Conservation (phyloP, 2,329 filamentous ascomycete genomes). For the Penicillium sp. region DNA sequence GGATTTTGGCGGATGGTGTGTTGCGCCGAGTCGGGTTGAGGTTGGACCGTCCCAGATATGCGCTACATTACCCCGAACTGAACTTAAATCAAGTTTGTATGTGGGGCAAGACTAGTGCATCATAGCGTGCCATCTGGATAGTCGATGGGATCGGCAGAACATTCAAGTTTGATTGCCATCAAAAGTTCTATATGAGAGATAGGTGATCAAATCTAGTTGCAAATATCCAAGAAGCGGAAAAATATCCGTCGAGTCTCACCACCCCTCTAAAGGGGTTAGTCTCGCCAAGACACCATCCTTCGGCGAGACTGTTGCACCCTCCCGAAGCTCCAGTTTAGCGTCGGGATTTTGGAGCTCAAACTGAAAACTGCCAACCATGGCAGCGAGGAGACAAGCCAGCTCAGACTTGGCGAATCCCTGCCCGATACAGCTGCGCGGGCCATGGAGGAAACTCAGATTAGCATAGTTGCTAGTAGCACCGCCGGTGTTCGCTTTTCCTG, state of each 20-base stretch:
- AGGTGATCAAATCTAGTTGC: no score
- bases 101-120: no score
- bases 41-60: background rate
- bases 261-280: constrained; percentile 45
- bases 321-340: constrained; percentile 59
- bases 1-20: background rate
- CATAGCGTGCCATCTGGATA: no score
- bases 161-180: no score
- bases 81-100: background rate
- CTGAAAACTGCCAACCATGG: constrained; percentile 67
- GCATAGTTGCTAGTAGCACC: constrained; percentile 71
- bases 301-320: constrained; percentile 66
- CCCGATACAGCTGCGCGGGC: constrained; percentile 80
- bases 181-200: no score
- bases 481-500: constrained; percentile 53
- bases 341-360: constrained; percentile 59
- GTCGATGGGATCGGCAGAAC: no score
- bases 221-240: no score
- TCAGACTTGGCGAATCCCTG: constrained; percentile 74
- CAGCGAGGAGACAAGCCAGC: constrained; percentile 75
- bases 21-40: constrained; percentile 1
- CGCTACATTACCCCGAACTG: no score
- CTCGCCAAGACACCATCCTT: constrained; percentile 65
- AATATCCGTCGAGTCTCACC: constrained; percentile 19
- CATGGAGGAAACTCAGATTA: constrained; percentile 77